Base-by-base conservation (phyloP, 345 rosid genomes). In the Camelina sativa region DNA sequence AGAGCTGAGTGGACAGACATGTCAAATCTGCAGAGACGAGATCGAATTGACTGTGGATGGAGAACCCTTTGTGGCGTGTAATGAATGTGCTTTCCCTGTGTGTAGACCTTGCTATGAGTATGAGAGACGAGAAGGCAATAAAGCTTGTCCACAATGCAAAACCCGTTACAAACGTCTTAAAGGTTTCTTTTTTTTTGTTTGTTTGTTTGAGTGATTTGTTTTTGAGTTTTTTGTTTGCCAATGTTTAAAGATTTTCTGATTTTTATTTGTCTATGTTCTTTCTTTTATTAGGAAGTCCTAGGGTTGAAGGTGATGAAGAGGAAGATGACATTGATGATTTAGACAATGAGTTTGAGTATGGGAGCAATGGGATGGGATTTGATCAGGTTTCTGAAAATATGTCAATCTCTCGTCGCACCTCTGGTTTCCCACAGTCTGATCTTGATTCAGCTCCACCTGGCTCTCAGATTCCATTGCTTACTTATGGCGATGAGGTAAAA, bases 71-170 rank as follows among this genome's bases (percentile, higher is more conserved):
- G 97, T 95, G 74, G 99, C 99, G 12, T 95, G 99, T 86, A 95
- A 95, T 32, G 99, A 95, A 81, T 95, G 99, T 80, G 99, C 97
- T 61, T 95, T 92, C 85, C 99, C 99, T 38, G 98, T 92, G 13
- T 95, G 99, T 77, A 84, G 97, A 79, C 91, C 94, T 60, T 95
- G 99, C 84, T 95, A 92, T 67, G 97, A 90, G 81, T 95, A 95
- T 11, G 99, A 95, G 80, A 87, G 99, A 82, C 76, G 92, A 68
- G 99, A 95, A 78, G 99, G 99, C 76, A 95, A 89, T 83, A 92
- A 92, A 77, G 94, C 93, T 73, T 95, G 99, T 73, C 99, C 99
- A 0, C 99, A 92, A 48, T 95, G 99, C 85, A 92, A 92, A 86
- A 95, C 98, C 66, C 85, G 98, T 85, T 95, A 79, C 87, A 92